These are phyloP conservation scores for Phytophthora cajani DNA, from an alignment of 352 stramenopile genomes.

Conservation along the genomic window DNA sequence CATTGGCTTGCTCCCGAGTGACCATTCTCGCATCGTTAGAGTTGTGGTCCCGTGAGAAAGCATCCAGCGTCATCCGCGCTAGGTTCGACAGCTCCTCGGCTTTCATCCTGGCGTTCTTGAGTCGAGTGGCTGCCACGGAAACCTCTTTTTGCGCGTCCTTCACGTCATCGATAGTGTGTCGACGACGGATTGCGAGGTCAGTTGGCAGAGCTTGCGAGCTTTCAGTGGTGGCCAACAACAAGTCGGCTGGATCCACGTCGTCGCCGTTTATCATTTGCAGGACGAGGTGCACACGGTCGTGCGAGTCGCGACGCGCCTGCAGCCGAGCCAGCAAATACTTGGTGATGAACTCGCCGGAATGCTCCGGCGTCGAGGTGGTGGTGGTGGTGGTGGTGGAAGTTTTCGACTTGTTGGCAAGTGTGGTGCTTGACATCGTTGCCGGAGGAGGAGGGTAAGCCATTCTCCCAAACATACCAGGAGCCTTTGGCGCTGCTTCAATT, in stretches of 20 bases:
- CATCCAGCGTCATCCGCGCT: constrained; percentile 71
- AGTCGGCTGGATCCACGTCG: constrained; percentile 59
- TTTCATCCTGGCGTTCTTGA: constrained; percentile 77
- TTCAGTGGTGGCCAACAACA: constrained; percentile 34
- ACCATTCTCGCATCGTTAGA: constrained; percentile 11
- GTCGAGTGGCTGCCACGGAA: constrained; percentile 62
- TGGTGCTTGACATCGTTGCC: constrained; percentile 8
- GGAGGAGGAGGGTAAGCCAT: constrained; percentile 24
- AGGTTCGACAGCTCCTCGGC: constrained; percentile 80
- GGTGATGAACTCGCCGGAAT: constrained; percentile 50
- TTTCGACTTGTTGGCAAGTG: constrained; percentile 17
- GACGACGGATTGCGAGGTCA: constrained; percentile 67
- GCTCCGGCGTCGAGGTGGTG: constrained; percentile 17
- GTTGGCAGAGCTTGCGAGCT: constrained; percentile 35
- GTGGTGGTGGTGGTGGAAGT: neutral
- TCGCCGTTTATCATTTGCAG: constrained; percentile 78
- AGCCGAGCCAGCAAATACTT: constrained; percentile 82
- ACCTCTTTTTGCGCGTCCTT: constrained; percentile 80
- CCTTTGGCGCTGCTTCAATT: constrained; percentile 25
- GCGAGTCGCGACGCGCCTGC: constrained; percentile 62
- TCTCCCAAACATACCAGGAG: constrained; percentile 12
- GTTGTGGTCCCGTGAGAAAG: constrained; percentile 48
- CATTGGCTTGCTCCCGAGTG: constrained; percentile 16
- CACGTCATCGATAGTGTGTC: constrained; percentile 84
- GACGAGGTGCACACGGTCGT: constrained; percentile 53